phyloP scores from a whole-genome alignment of 805 yeast genomes.

The Starmerella floricola region DNA sequence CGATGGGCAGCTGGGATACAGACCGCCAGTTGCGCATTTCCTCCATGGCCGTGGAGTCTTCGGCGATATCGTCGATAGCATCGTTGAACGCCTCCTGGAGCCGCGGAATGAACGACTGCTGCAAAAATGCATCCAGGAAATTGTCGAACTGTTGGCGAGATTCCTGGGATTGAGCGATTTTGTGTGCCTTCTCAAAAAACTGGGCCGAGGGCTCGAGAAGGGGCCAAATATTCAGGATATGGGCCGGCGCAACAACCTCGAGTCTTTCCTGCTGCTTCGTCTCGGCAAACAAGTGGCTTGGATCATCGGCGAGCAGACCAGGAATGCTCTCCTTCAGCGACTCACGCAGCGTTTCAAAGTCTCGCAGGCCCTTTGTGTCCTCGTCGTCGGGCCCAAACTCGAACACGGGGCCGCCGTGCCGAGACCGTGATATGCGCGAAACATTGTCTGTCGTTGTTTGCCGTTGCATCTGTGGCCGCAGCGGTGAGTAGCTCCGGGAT shows the following conservation, averaged over 20 bases:
- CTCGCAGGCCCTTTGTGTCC: constrained; percentile 24
- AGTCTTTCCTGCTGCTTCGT: constrained; percentile 17
- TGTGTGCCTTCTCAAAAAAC: constrained; percentile 49
- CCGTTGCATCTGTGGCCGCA: constrained; percentile 1
- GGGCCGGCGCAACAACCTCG: constrained; percentile 33
- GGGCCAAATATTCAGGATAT: constrained; percentile 67
- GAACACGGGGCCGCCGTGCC: constrained; percentile 13
- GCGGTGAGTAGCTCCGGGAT: not conserved
- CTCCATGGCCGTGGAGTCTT: constrained; percentile 32
- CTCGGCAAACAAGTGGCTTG: constrained; percentile 21
- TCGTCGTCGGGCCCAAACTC: constrained; percentile 25
- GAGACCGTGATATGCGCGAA: constrained; percentile 4
- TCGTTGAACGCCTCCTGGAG: constrained; percentile 44
- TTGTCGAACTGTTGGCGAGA: constrained; percentile 14
- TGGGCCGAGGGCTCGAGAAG: constrained; percentile 60
- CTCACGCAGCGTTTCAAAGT: constrained; percentile 33
- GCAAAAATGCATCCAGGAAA: constrained; percentile 55
- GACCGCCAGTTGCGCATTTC: constrained; percentile 25
- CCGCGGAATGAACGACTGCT: constrained; percentile 48
- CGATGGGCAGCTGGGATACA: constrained; percentile 27
- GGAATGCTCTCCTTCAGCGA: constrained; percentile 57
- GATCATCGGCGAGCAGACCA: constrained; percentile 42
- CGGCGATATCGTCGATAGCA: constrained; percentile 40
- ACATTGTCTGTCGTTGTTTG: not conserved
- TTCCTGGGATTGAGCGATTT: constrained; percentile 32